phyloP scores from a whole-genome alignment of 1,284 basidiomycete species.

The Termitomyces sp. region DNA sequence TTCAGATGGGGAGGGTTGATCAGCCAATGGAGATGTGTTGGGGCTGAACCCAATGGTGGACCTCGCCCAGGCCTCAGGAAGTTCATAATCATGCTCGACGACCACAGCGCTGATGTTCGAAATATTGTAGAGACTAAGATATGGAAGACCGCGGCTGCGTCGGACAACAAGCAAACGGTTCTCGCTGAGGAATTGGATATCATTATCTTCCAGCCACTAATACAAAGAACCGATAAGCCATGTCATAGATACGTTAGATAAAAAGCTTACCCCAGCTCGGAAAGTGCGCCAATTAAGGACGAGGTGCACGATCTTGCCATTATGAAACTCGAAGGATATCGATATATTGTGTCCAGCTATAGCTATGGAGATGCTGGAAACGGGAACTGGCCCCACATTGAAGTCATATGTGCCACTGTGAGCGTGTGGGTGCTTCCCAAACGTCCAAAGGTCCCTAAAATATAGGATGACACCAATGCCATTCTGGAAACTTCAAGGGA shows the following conservation, averaged over 20 bases:
- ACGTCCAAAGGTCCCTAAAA: constrained; percentile 41
- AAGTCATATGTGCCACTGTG: constrained; percentile 34
- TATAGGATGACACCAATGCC: constrained; percentile 37
- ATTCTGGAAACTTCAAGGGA: constrained; percentile 26
- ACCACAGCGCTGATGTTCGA: constrained; percentile 32
- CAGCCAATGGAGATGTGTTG: constrained; percentile 33
- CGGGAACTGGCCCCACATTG: constrained; percentile 27
- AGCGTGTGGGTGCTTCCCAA: constrained; percentile 37
- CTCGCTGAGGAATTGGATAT: constrained; percentile 38
- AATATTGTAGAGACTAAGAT: constrained; percentile 40
- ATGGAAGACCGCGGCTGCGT: constrained; percentile 28
- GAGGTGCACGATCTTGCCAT: constrained; percentile 36
- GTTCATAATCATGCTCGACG: constrained; percentile 41
- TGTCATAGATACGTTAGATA: neutral
- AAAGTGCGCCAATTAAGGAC: constrained; percentile 43
- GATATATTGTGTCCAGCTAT: constrained; percentile 38
- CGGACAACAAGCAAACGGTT: constrained; percentile 36
- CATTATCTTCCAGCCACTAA: constrained; percentile 43
- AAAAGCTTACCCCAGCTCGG: constrained; percentile 32
- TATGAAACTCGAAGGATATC: constrained; percentile 33
- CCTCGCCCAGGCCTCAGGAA: constrained; percentile 38
- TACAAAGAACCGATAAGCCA: constrained; percentile 4
- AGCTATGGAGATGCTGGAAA: constrained; percentile 29
- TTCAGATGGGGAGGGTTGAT: constrained; percentile 26
- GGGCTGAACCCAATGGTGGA: constrained; percentile 34